Evolutionary conservation across 805 yeast genomes (phyloP), one percentile per base, ranked within the genome.

Genomic region (Kodamaea kaohsiungensis): DNA sequence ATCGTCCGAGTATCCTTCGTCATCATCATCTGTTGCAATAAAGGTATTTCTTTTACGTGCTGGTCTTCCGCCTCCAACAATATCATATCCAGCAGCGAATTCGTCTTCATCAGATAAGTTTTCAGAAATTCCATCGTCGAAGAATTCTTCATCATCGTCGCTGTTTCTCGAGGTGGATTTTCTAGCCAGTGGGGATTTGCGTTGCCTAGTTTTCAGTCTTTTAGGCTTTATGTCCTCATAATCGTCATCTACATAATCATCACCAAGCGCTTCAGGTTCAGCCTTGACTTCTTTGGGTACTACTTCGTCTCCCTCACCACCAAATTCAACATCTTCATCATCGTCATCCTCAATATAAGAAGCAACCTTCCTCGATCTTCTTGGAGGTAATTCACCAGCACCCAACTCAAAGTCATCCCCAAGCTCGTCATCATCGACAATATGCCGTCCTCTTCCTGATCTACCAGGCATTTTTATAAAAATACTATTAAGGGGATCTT

Each of bases 1-100:
- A 22, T 54, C 57, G 15, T 46, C 55, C 10, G 30, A 13, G 38
- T 43, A 40, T 10, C 53, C 56, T 22, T 63, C 67, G 12, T 66
- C 73, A 22, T 73, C 78, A 30, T 69, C 73, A 49, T 75, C 79
- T 1, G 72, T 58, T 25, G 76, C 79, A 48, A 75, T 59, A 47
- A 75, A 75, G 38, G 63, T 60, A 49, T 65, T 65, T 49, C 71
- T 73, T 54, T 59, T 40, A 16, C 52, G 45, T 38, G 49, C 13
- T 13, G 45, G 27, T 43, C 56, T 25, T 42, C 55, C 40, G 10
- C 49, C 42, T 2, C 49, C 46, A 13, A 16, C 56, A 22, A 49
- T 33, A 15, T 53, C 56, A 15, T 42, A 38, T 51, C 52, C 63
- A 38, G 55, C 52, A 37, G 58, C 62, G 12, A 52, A 50, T 15